phyloP scores from a whole-genome alignment of 371 early-diverging fungal species.

The Mortierella sp. region DNA sequence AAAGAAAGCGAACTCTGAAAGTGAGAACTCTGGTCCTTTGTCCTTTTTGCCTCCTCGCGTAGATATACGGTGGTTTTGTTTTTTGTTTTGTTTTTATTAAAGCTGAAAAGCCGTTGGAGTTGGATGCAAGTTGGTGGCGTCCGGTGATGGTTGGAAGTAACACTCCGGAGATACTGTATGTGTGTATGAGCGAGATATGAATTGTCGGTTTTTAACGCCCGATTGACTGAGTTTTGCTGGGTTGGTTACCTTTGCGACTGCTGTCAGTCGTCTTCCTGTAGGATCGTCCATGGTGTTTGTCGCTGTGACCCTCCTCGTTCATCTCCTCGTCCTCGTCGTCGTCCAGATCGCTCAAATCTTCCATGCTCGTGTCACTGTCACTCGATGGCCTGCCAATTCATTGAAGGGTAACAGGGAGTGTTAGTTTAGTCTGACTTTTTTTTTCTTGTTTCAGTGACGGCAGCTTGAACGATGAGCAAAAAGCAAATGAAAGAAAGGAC shows the following conservation, averaged over 20 bases:
- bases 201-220: neutral
- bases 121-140: constrained; percentile 10
- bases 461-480: neutral
- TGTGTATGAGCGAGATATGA: neutral
- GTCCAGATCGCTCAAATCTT: constrained; percentile 42
- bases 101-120: constrained; percentile 11
- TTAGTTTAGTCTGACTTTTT: neutral
- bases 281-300: constrained; percentile 20
- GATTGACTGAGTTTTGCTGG: constrained; percentile 14
- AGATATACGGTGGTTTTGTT: neutral
- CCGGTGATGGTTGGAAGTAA: neutral
- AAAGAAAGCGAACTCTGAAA: constrained; percentile 8
- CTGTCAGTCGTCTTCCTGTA: constrained; percentile 22
- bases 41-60: constrained; percentile 10
- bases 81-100: constrained; percentile 5
- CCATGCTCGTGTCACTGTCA: constrained; percentile 53
- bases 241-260: constrained; percentile 42
- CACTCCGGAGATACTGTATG: neutral
- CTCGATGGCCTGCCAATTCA: constrained; percentile 39
- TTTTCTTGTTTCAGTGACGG: neutral
- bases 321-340: constrained; percentile 34
- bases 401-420: neutral
- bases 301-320: constrained; percentile 24
- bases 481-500: constrained; percentile 1
- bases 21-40: constrained; percentile 14